Percentiles rank a stretch among this genome's conserved stretches.
phyloP scores from a whole-genome alignment of 2,329 filamentous ascomycete species.

The Neonectria faginata region DNA sequence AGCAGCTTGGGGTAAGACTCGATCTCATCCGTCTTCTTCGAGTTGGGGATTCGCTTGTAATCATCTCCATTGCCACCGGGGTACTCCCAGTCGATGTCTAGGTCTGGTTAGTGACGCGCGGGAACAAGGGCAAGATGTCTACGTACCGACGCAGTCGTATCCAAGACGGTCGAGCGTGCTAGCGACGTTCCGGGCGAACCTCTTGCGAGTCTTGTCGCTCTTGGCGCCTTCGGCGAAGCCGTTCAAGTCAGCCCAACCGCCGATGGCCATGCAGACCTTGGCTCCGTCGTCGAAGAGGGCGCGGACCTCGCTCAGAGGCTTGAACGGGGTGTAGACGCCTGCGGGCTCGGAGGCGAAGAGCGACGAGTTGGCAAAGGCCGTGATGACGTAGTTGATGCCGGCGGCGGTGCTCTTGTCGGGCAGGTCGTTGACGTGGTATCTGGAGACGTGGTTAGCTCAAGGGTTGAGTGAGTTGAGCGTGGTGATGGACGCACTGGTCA shows the following conservation, averaged over 20 bases:
- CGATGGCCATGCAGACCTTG: slow-evolving; percentile 73
- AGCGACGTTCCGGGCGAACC: slow-evolving; percentile 69
- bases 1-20: slow-evolving; percentile 71
- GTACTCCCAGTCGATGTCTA: slow-evolving; percentile 76
- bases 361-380: slow-evolving; percentile 64
- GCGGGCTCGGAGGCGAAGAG: slow-evolving; percentile 57
- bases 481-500: slow-evolving; percentile 54
- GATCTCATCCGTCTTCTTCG: slow-evolving; percentile 69
- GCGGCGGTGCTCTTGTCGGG: slow-evolving; percentile 53
- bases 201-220: slow-evolving; percentile 58
- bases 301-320: slow-evolving; percentile 62
- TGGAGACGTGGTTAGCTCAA: slow-evolving; percentile 32
- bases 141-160: slow-evolving; percentile 70
- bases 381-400: slow-evolving; percentile 66
- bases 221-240: slow-evolving; percentile 66
- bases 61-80: slow-evolving; percentile 74
- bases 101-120: not conserved
- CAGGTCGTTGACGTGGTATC: slow-evolving; percentile 55
- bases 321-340: slow-evolving; percentile 64
- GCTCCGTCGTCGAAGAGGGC: slow-evolving; percentile 63
- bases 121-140: not conserved
- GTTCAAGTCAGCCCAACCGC: slow-evolving; percentile 72
- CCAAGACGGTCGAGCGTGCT: slow-evolving; percentile 64
- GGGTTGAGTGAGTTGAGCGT: not conserved
- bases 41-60: slow-evolving; percentile 73